Percentiles rank a stretch among this genome's conserved stretches.
Conservation (phyloP, 75 land plant species). For the Adiantum capillusveneris region DNA sequence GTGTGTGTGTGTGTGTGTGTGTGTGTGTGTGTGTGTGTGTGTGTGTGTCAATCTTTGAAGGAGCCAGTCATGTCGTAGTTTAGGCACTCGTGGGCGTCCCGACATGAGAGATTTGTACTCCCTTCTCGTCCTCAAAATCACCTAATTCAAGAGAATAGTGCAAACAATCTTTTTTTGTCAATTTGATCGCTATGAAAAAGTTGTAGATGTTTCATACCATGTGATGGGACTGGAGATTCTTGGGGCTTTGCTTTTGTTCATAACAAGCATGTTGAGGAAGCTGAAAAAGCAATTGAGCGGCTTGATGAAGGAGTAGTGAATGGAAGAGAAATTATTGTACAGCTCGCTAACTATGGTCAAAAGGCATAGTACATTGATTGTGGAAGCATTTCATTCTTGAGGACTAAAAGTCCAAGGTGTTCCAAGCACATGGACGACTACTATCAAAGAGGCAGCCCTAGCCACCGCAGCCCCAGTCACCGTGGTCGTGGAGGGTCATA, state of each 20-base stretch:
- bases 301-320: slow-evolving; percentile 83
- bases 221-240: slow-evolving; percentile 88
- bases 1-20: no score
- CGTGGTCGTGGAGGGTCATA: slow-evolving; percentile 1
- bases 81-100: no score
- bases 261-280: slow-evolving; percentile 93
- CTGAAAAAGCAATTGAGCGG: slow-evolving; percentile 85
- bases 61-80: no score
- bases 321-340: slow-evolving; percentile 81
- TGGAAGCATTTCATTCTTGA: slow-evolving; percentile 47
- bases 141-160: slow-evolving; percentile 97
- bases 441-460: slow-evolving; percentile 14
- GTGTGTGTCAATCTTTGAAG: no score
- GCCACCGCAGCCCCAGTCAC: slow-evolving; percentile 21
- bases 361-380: slow-evolving; percentile 67
- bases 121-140: no score
- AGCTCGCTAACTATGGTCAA: slow-evolving; percentile 85
- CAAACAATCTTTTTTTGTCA: slow-evolving; percentile 90
- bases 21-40: no score
- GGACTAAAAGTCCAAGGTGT: slow-evolving; percentile 61
- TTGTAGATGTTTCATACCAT: slow-evolving; percentile 88
- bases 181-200: slow-evolving; percentile 93
- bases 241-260: slow-evolving; percentile 97
- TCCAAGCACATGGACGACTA: slow-evolving; percentile 25
- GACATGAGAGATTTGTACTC: no score